Percentiles rank a stretch among this genome's conserved stretches.
phyloP scores from a whole-genome alignment of 2,329 filamentous ascomycete genomes.

The Trichoderma pleuroti region DNA sequence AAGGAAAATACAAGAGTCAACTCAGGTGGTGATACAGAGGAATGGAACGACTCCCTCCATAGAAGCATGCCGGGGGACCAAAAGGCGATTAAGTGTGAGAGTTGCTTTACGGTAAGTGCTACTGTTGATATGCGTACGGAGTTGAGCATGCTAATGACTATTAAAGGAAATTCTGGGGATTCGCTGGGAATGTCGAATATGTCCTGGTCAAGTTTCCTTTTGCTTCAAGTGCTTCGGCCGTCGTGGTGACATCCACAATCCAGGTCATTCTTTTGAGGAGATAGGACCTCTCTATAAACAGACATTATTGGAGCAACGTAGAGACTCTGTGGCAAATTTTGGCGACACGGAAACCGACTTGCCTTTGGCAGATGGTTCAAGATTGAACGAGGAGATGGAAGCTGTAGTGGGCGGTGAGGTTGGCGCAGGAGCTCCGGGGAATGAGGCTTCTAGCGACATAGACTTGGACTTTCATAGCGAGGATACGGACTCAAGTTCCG shows the following conservation, averaged over 20 bases:
- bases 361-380: neutral
- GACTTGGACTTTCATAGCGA: neutral
- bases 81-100: neutral
- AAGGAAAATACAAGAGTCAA: neutral
- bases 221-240: neutral
- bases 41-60: neutral
- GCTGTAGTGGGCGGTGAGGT: neutral
- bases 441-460: neutral
- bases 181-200: neutral
- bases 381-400: neutral
- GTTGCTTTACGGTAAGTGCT: neutral
- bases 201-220: neutral
- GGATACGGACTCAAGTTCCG: neutral
- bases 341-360: neutral
- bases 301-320: neutral
- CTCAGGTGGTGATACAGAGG: neutral
- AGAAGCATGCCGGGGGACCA: neutral
- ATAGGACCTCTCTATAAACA: neutral
- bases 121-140: neutral
- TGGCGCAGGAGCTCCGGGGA: neutral
- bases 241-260: neutral
- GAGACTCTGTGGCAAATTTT: neutral
- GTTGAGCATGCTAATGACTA: neutral
- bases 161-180: neutral
- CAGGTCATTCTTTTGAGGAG: neutral